These are phyloP conservation scores for Alloteropsis angusta DNA, from an alignment of 202 grass and related monocot species.

Conservation along the genomic window DNA sequence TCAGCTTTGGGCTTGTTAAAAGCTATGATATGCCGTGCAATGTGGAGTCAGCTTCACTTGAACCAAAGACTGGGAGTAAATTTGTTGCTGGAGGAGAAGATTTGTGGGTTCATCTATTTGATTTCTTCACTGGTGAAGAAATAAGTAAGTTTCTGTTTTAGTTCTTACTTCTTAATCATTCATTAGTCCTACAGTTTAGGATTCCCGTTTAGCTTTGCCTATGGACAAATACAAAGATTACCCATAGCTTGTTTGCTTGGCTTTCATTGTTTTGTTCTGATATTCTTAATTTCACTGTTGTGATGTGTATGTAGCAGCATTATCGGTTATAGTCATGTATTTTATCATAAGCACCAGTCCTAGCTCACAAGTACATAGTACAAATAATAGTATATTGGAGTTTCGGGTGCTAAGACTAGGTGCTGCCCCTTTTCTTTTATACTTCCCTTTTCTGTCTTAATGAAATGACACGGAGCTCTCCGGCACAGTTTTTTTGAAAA, in stretches of 20 bases:
- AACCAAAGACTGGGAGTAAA: constrained; percentile 73
- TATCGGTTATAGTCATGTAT: background rate
- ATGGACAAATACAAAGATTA: background rate
- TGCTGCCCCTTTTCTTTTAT: too few relatives aligned
- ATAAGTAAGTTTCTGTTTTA: constrained; percentile 46
- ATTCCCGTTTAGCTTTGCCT: background rate
- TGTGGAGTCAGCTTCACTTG: constrained; percentile 92
- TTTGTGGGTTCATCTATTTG: constrained; percentile 87
- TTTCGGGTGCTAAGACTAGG: too few relatives aligned
- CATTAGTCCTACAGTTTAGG: background rate
- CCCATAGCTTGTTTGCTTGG: background rate
- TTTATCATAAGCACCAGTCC: background rate
- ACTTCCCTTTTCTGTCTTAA: too few relatives aligned
- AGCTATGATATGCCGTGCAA: constrained; percentile 92
- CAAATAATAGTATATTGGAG: background rate
- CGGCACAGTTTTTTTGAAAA: too few relatives aligned
- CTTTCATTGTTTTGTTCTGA: background rate
- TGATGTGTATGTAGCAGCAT: background rate
- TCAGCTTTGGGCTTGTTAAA: constrained; percentile 92
- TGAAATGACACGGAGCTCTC: too few relatives aligned
- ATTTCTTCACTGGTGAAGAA: constrained; percentile 96
- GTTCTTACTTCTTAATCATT: background rate
- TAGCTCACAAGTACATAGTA: background rate
- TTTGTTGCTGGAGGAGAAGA: constrained; percentile 97
- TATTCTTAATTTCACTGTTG: background rate